Conservation (phyloP, 768 basidiomycete species). For the Lactarius vividus region DNA sequence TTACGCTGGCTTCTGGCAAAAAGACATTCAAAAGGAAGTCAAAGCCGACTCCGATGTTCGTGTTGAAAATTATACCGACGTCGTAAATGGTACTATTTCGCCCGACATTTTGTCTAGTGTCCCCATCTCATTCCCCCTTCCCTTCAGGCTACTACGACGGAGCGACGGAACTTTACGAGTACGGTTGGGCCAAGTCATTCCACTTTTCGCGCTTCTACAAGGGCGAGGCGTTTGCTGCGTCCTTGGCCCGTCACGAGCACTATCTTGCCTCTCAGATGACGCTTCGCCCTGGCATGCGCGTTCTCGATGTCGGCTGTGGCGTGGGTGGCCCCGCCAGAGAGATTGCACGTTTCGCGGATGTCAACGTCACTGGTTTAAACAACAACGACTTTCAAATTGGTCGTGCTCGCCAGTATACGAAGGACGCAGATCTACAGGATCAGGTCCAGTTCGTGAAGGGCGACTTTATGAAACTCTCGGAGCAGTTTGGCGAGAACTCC, state of each 20-base stretch:
- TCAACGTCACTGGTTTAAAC: conserved; percentile 81
- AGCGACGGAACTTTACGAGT: conserved; percentile 93
- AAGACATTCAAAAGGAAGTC: conserved; percentile 69
- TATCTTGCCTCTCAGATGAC: conserved; percentile 88
- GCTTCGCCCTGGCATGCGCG: conserved; percentile 86
- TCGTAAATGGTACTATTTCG: conserved; percentile 75
- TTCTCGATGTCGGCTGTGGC: conserved; percentile 98
- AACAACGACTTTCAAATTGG: conserved; percentile 95
- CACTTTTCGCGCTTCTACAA: conserved; percentile 98
- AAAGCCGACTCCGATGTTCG: conserved; percentile 67
- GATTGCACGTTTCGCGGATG: conserved; percentile 90
- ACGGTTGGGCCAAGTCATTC: conserved; percentile 88
- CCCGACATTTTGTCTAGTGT: neutral
- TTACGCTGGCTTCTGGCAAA: conserved; percentile 92
- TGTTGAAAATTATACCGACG: conserved; percentile 81
- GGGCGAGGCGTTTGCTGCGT: conserved; percentile 73
- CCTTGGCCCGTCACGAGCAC: conserved; percentile 94
- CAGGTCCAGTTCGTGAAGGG: conserved; percentile 85
- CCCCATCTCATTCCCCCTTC: neutral
- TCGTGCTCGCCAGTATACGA: conserved; percentile 82
- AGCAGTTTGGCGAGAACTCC: conserved; percentile 87
- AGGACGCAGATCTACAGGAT: conserved; percentile 66
- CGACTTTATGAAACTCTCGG: conserved; percentile 93
- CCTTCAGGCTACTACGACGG: conserved; percentile 90
- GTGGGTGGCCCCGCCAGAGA: conserved; percentile 96